Evolutionary conservation across 1,284 basidiomycete species (phyloP).

Genomic region (Tetrapyrgos nigripes): DNA sequence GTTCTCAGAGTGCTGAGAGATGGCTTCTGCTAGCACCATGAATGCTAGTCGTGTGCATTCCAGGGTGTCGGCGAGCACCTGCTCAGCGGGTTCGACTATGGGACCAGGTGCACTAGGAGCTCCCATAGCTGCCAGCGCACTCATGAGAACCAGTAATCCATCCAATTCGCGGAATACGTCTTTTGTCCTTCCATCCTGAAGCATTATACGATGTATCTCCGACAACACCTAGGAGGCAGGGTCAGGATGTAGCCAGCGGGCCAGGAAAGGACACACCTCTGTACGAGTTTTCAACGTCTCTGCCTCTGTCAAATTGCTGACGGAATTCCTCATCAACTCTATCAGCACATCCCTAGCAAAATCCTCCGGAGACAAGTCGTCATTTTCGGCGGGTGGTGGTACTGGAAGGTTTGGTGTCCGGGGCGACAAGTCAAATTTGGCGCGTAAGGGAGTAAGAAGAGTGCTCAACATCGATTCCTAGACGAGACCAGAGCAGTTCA

Average conservation of each 20-base stretch:
- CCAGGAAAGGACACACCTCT: slow-evolving; percentile 55
- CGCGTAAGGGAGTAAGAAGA: slow-evolving; percentile 55
- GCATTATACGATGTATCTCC: slow-evolving; percentile 67
- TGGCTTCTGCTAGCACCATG: slow-evolving; percentile 66
- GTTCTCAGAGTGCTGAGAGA: slow-evolving; percentile 62
- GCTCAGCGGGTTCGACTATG: slow-evolving; percentile 46
- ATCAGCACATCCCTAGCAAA: slow-evolving; percentile 75
- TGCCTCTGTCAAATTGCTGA: slow-evolving; percentile 68
- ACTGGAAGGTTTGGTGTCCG: slow-evolving; percentile 28
- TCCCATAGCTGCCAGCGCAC: slow-evolving; percentile 65
- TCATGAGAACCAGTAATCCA: slow-evolving; percentile 77
- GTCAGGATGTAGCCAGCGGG: not conserved
- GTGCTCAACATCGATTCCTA: slow-evolving; percentile 50
- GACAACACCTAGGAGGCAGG: slow-evolving; percentile 56
- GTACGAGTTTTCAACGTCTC: slow-evolving; percentile 50
- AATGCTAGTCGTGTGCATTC: slow-evolving; percentile 67
- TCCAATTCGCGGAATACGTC: slow-evolving; percentile 81
- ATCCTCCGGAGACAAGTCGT: slow-evolving; percentile 64
- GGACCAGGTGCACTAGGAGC: slow-evolving; percentile 35
- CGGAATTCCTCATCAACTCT: slow-evolving; percentile 71
- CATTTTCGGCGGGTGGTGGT: slow-evolving; percentile 36
- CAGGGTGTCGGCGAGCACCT: slow-evolving; percentile 49
- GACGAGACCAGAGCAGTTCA: slow-evolving; percentile 5
- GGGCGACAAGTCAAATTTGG: slow-evolving; percentile 52
- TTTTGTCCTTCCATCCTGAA: slow-evolving; percentile 65